Evolutionary conservation across 768 basidiomycete species (phyloP), one percentile per base, ranked within the genome.

Genomic region (Pisolithus microcarpus): DNA sequence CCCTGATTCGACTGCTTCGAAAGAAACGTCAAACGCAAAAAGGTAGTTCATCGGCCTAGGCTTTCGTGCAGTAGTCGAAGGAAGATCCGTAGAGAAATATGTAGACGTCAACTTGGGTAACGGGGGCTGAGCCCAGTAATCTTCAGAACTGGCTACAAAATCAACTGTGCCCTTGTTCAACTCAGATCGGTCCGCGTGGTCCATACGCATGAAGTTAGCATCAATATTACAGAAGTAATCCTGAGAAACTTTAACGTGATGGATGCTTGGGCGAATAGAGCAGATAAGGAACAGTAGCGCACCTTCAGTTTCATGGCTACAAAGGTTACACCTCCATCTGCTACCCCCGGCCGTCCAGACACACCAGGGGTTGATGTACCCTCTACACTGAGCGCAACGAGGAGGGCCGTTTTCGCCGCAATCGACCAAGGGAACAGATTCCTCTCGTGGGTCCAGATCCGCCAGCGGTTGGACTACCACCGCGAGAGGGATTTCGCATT

Each of bases 291-390:
- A 2, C 1, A 39, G 26, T 23, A 16, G 62, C 85, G 58, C 57
- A 94, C 95, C 93, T 72, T 82, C 77, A n/a, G 88, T 91, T 61
- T 87, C 81, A 56, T 83, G 78, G 2, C 73, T 69, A 69, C 96
- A 99, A 15, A 99, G 64, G 73, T 98, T 98, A 65, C 96, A 99
- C 59, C 76, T 82, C 91, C 94, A 99, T 57, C 76, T 81, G 52
- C 77, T 76, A 5, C 96, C 96, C 3, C 88, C 88, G 8, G 85
- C 78, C 18, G 78, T 70, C 83, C 91, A 99, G 23, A 72, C 72
- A 65, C 86, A 91, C 92, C 92, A 98, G 0, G 93, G 87, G 62
- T 97, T 98, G 58, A 99, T 75, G 65, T 98, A 99, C 0, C 77
- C 90, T 57, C 90, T 77, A 66, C 96, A 99, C 31, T 78, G 74